These are phyloP conservation scores for Pontederia crassipes DNA, from an alignment of 176 grass and related monocot genomes.

Conservation along the genomic window DNA sequence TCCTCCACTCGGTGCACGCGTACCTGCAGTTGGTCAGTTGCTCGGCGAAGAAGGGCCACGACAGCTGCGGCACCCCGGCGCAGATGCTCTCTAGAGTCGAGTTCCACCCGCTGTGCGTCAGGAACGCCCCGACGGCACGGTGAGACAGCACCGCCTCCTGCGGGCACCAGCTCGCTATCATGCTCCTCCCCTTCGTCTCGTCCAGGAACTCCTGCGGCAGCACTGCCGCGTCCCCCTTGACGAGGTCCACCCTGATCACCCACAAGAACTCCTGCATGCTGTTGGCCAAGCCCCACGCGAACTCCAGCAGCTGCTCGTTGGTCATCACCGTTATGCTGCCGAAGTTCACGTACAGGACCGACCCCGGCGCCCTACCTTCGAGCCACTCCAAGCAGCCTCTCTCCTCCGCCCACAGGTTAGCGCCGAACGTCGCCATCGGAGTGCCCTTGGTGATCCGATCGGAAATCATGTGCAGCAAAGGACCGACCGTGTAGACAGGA, in stretches of 20 bases:
- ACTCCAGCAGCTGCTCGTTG: constrained; percentile 28
- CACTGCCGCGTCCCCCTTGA: constrained; percentile 8
- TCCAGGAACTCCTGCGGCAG: constrained; percentile 17
- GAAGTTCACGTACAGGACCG: constrained; percentile 49
- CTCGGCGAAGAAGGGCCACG: constrained; percentile 57
- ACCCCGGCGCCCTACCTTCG: constrained; percentile 4
- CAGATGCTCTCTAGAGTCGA: constrained; percentile 14
- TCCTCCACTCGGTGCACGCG: constrained; percentile 36
- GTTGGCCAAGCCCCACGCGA: constrained; percentile 46
- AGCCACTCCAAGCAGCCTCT: constrained; percentile 19
- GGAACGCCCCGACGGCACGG: constrained; percentile 4
- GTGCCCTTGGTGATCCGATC: background rate
- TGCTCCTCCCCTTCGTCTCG: constrained; percentile 8
- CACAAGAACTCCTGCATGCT: constrained; percentile 32
- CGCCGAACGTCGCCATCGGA: background rate
- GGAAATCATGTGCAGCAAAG: constrained; percentile 15
- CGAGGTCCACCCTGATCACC: constrained; percentile 44
- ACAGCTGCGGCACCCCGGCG: constrained; percentile 35
- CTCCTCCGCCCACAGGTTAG: constrained; percentile 1
- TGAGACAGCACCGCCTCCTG: constrained; percentile 36
- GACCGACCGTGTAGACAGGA: constrained; percentile 37
- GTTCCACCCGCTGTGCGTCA: constrained; percentile 15
- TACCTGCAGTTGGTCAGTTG: constrained; percentile 55
- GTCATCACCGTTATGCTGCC: constrained; percentile 50
- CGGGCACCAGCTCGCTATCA: constrained; percentile 37